These are phyloP conservation scores for Ramaria sp. DNA, from an alignment of 768 basidiomycete species.

Conservation along the genomic window DNA sequence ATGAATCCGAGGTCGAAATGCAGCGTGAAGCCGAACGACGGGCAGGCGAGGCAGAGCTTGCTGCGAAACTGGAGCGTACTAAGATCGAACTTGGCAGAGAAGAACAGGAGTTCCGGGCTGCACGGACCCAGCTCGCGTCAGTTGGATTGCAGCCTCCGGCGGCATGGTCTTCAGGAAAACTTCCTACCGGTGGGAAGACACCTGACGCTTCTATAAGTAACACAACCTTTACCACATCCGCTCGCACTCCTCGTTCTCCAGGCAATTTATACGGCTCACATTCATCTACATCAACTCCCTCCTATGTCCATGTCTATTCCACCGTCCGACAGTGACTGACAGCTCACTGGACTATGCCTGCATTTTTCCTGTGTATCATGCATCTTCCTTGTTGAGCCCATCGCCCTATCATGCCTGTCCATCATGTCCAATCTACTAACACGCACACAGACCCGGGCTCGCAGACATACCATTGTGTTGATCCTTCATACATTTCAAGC, in stretches of 20 bases:
- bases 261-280: background rate
- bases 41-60: conserved; percentile 19
- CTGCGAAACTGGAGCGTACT: conserved; percentile 67
- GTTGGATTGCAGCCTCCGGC: conserved; percentile 70
- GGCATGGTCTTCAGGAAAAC: conserved; percentile 51
- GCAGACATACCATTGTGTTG: background rate
- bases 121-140: conserved; percentile 63
- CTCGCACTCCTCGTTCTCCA: background rate
- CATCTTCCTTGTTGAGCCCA: background rate
- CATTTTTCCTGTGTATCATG: background rate
- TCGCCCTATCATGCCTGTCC: background rate
- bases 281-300: background rate
- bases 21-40: conserved; percentile 78
- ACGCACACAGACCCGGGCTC: background rate
- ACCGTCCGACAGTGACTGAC: conserved; percentile 2
- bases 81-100: conserved; percentile 38
- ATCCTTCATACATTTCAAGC: background rate
- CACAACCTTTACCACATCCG: background rate
- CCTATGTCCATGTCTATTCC: conserved; percentile 6
- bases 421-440: background rate
- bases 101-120: conserved; percentile 72
- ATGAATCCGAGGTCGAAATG: conserved; percentile 83
- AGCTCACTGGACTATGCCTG: background rate
- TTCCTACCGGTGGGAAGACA: background rate
- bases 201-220: background rate